Conservation (phyloP, 2,329 filamentous ascomycete genomes). For the Pyricularia sp. region DNA sequence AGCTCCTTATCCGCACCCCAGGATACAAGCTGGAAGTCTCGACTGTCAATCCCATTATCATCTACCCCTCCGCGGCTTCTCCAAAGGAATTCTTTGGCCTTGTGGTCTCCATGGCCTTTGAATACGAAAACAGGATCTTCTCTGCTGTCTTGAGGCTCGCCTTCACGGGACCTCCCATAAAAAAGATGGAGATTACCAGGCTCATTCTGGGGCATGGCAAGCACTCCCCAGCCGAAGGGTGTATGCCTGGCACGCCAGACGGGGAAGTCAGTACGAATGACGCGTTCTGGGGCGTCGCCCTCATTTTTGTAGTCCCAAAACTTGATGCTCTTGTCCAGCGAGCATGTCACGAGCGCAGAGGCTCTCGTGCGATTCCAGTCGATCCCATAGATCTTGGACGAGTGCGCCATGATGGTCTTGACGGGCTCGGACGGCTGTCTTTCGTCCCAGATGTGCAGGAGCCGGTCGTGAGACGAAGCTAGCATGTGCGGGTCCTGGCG, state of each 20-base stretch:
- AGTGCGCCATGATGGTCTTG: slow-evolving; percentile 77
- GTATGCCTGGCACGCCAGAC: slow-evolving; percentile 89
- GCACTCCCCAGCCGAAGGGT: slow-evolving; percentile 74
- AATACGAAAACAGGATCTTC: slow-evolving; percentile 48
- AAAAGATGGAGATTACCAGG: slow-evolving; percentile 81
- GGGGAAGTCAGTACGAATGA: slow-evolving; percentile 75
- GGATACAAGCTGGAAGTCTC: slow-evolving; percentile 87
- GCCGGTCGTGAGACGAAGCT: slow-evolving; percentile 83
- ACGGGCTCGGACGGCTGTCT: slow-evolving; percentile 69
- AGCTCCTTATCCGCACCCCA: slow-evolving; percentile 86
- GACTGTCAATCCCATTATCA: slow-evolving; percentile 62
- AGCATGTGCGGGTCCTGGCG: slow-evolving; percentile 78
- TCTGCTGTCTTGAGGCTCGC: slow-evolving; percentile 32
- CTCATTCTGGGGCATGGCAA: slow-evolving; percentile 88
- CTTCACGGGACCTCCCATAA: slow-evolving; percentile 47
- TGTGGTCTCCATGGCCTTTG: slow-evolving; percentile 50
- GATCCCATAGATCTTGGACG: slow-evolving; percentile 88
- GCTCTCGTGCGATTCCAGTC: slow-evolving; percentile 81
- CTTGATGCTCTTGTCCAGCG: slow-evolving; percentile 84
- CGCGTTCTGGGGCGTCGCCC: slow-evolving; percentile 55
- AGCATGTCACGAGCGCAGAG: slow-evolving; percentile 74
- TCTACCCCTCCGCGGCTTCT: slow-evolving; percentile 61
- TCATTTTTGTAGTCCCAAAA: slow-evolving; percentile 66
- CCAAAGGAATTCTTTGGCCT: slow-evolving; percentile 91
- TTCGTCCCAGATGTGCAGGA: slow-evolving; percentile 84